These are phyloP conservation scores for Neurospora sp. DNA, from an alignment of 495 filamentous ascomycete species.

Conservation along the genomic window DNA sequence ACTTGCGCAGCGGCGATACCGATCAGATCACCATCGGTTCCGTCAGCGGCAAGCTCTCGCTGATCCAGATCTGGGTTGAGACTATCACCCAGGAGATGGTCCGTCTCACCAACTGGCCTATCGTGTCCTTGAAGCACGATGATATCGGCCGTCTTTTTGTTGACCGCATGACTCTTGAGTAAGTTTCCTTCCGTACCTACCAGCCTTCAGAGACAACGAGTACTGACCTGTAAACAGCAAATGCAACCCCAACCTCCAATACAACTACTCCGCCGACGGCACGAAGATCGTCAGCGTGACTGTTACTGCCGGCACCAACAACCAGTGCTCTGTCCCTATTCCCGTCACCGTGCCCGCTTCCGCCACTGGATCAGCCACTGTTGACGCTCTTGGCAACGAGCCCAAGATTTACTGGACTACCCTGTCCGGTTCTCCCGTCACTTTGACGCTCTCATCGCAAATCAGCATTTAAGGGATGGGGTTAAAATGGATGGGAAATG, in stretches of 20 bases:
- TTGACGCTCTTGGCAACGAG: conserved; percentile 48
- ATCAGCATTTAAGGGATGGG: background rate
- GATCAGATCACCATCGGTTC: conserved; percentile 42
- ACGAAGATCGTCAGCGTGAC: conserved; percentile 41
- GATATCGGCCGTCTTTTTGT: conserved; percentile 43
- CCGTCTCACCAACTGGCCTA: conserved; percentile 48
- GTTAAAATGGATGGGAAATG: background rate
- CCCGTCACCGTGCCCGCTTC: conserved; percentile 47
- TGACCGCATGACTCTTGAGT: conserved; percentile 43
- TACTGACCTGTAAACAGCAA: conserved; percentile 9
- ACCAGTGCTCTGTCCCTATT: conserved; percentile 36
- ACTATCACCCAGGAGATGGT: conserved; percentile 45
- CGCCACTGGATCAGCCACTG: conserved; percentile 29
- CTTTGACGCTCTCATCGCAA: conserved; percentile 29
- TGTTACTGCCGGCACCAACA: conserved; percentile 40
- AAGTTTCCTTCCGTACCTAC: too few relatives aligned
- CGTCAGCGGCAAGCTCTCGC: conserved; percentile 35
- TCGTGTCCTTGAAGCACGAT: conserved; percentile 46
- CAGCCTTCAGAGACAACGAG: too few relatives aligned
- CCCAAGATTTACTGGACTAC: conserved; percentile 50
- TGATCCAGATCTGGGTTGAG: conserved; percentile 56
- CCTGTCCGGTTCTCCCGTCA: conserved; percentile 42
- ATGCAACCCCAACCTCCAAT: conserved; percentile 42
- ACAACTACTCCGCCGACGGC: conserved; percentile 27
- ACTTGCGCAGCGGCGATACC: conserved; percentile 43